A percentile compares a stretch with the other conserved stretches of the same genome.
phyloP scores from a whole-genome alignment of 2,329 filamentous ascomycete genomes.

The Monosporascus sp. region DNA sequence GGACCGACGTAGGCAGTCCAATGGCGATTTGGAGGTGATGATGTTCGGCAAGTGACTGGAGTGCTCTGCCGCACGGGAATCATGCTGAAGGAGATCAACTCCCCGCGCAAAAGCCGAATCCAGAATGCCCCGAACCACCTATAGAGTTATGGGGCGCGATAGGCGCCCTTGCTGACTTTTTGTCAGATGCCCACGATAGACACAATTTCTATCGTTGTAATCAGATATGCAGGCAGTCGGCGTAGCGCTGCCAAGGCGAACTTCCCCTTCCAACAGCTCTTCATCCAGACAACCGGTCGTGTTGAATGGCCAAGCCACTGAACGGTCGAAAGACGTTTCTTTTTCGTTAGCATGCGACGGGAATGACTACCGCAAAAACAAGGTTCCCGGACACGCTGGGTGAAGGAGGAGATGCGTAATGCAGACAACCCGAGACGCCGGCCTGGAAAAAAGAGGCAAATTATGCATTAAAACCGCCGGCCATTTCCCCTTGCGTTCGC shows the following conservation, averaged over 20 bases:
- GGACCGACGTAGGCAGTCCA: neutral
- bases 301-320: too few relatives aligned
- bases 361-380: neutral
- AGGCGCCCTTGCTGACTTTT: neutral
- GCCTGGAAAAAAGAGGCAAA: constrained; percentile 2
- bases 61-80: constrained; percentile 6
- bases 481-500: constrained; percentile 1
- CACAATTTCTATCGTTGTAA: too few relatives aligned
- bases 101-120: constrained; percentile 6
- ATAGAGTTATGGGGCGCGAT: neutral
- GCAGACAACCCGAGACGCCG: neutral
- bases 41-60: neutral
- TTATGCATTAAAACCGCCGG: constrained; percentile 15
- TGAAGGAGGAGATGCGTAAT: constrained; percentile 1
- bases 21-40: neutral
- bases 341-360: neutral
- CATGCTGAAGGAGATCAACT: neutral
- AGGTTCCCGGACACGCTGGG: constrained; percentile 4
- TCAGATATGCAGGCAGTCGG: neutral
- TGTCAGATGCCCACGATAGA: neutral
- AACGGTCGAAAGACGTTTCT: neutral
- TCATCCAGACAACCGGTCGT: too few relatives aligned
- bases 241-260: neutral
- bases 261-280: too few relatives aligned
- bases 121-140: constrained; percentile 8